phyloP scores from a whole-genome alignment of 768 basidiomycete genomes.

The Mycena alexandri region DNA sequence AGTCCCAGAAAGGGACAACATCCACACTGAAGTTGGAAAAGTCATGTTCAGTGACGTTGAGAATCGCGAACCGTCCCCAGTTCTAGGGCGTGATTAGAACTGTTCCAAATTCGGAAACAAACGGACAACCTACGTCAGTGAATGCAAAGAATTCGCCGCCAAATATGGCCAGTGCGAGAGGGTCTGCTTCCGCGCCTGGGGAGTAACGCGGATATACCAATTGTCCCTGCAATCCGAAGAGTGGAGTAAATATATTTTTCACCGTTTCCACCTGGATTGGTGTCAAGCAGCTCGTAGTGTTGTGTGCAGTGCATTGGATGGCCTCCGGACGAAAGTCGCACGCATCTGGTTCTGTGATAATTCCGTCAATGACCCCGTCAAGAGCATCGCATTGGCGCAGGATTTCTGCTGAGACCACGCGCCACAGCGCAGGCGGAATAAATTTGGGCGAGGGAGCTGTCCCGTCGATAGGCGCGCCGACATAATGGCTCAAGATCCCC shows the following conservation, averaged over 20 bases:
- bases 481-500: slow-evolving; percentile 15
- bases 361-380: slow-evolving; percentile 36
- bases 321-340: slow-evolving; percentile 39
- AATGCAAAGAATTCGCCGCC: too few species aligned
- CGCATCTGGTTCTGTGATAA: slow-evolving; percentile 39
- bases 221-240: slow-evolving; percentile 32
- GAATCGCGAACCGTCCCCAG: slow-evolving; percentile 17
- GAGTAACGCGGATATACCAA: slow-evolving; percentile 35
- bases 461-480: slow-evolving; percentile 11
- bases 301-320: slow-evolving; percentile 28
- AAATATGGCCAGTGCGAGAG: background rate
- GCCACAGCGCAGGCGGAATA: slow-evolving; percentile 31
- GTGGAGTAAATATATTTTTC: slow-evolving; percentile 32
- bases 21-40: slow-evolving; percentile 19
- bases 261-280: slow-evolving; percentile 35
- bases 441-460: slow-evolving; percentile 24
- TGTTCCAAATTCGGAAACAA: too few species aligned
- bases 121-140: too few species aligned
- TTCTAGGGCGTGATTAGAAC: background rate
- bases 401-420: slow-evolving; percentile 36
- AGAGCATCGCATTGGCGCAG: slow-evolving; percentile 35
- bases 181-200: slow-evolving; percentile 33
- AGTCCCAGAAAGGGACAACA: slow-evolving; percentile 5
- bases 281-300: slow-evolving; percentile 33
- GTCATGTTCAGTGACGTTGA: background rate